Evolutionary conservation across 2,329 filamentous ascomycete species (phyloP).

Genomic region (Aaosphaeria arxii): DNA sequence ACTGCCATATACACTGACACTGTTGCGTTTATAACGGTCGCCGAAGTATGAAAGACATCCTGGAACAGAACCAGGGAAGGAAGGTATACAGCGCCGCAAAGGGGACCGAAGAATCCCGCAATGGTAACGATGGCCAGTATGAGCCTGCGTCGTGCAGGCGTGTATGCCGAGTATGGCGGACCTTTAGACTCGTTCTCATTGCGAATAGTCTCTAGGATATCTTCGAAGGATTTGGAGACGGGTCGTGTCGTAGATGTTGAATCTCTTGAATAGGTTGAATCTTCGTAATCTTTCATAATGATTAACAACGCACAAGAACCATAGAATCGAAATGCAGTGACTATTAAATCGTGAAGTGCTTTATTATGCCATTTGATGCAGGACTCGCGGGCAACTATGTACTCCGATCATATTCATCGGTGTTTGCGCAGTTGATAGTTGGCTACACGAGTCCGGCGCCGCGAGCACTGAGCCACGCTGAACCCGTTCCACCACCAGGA

Average conservation of each 20-base stretch:
- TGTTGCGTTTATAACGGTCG: slow-evolving; percentile 37
- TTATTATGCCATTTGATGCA: no score
- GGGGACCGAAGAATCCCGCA: slow-evolving; percentile 38
- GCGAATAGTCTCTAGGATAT: background rate
- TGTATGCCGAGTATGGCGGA: slow-evolving; percentile 32
- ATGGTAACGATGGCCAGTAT: slow-evolving; percentile 35
- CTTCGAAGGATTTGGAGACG: background rate
- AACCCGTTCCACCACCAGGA: background rate
- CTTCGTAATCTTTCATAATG: background rate
- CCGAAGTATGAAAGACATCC: slow-evolving; percentile 28
- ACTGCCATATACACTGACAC: slow-evolving; percentile 41
- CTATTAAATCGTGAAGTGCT: no score
- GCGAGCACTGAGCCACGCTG: background rate
- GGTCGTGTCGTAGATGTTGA: background rate
- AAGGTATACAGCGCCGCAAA: slow-evolving; percentile 40
- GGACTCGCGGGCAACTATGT: no score
- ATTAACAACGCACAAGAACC: no score
- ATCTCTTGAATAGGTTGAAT: background rate
- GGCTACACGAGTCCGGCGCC: background rate
- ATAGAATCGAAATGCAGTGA: no score
- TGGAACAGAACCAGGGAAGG: slow-evolving; percentile 34
- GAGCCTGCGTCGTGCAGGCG: slow-evolving; percentile 24
- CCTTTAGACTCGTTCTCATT: background rate
- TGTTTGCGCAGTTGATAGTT: no score
- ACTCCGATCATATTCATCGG: no score